Evolutionary conservation across 1,284 basidiomycete species (phyloP).

Genomic region (Xerocomus tenax): DNA sequence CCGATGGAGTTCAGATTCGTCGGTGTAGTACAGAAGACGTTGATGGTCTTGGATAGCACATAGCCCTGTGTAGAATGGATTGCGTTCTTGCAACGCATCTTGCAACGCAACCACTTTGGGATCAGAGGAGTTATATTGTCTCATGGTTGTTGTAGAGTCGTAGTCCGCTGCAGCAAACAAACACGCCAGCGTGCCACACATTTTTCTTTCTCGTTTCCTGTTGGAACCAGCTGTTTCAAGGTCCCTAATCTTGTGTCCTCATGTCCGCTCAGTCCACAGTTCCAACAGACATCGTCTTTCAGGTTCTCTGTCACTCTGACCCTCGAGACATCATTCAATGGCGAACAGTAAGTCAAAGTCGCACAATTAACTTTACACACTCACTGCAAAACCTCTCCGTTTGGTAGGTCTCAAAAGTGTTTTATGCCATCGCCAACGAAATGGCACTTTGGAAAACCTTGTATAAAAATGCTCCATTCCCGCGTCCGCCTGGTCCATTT

Average conservation of each 20-base stretch:
- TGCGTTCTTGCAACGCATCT: neutral
- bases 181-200: too few relatives aligned
- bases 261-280: neutral
- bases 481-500: neutral
- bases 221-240: too few relatives aligned
- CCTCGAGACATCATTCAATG: neutral
- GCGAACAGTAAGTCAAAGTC: neutral
- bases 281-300: neutral
- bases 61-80: conserved; percentile 4
- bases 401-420: neutral
- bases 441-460: neutral
- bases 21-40: conserved; percentile 28
- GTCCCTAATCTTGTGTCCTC: too few relatives aligned
- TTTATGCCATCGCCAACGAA: neutral
- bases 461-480: neutral
- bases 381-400: neutral
- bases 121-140: neutral
- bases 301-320: neutral
- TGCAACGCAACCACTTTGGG: neutral
- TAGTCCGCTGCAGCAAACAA: too few relatives aligned
- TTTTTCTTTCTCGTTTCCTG: too few relatives aligned
- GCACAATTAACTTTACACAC: neutral
- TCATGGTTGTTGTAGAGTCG: too few relatives aligned
- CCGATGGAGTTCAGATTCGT: neutral
- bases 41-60: conserved; percentile 11